Evolutionary conservation across 1,139 yeast species (phyloP).

Genomic region (Yamadazyma epiphylla): DNA sequence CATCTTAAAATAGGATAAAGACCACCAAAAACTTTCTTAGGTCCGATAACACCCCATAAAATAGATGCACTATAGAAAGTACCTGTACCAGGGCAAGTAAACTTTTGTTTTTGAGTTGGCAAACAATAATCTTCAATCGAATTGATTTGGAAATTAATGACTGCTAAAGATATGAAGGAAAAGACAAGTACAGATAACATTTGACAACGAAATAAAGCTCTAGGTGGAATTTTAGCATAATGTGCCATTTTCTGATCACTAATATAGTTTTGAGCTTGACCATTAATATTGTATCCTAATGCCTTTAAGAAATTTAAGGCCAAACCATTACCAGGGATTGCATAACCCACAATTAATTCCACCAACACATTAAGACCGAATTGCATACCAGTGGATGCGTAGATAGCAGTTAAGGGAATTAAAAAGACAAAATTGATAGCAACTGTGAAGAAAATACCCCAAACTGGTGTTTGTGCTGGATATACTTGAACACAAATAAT

Average conservation of each 20-base stretch:
- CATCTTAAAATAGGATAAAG: slow-evolving; percentile 45
- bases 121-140: slow-evolving; percentile 44
- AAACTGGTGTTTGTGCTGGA: slow-evolving; percentile 49
- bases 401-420: slow-evolving; percentile 52
- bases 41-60: slow-evolving; percentile 69
- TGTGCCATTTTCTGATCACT: slow-evolving; percentile 59
- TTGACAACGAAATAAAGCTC: slow-evolving; percentile 59
- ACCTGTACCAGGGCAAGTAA: slow-evolving; percentile 47
- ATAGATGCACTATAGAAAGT: slow-evolving; percentile 54
- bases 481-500: slow-evolving; percentile 45
- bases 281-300: slow-evolving; percentile 56
- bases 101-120: slow-evolving; percentile 34
- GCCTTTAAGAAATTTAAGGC: slow-evolving; percentile 60
- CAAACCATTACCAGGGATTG: slow-evolving; percentile 59
- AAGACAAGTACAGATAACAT: slow-evolving; percentile 39
- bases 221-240: slow-evolving; percentile 57
- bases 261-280: slow-evolving; percentile 58
- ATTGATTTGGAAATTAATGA: slow-evolving; percentile 49
- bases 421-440: slow-evolving; percentile 52
- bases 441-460: slow-evolving; percentile 57
- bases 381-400: slow-evolving; percentile 49
- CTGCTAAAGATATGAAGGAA: slow-evolving; percentile 49
- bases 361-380: slow-evolving; percentile 57
- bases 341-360: slow-evolving; percentile 60
- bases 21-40: slow-evolving; percentile 47